phyloP scores from a whole-genome alignment of 345 rosid species.

The Durio zibethinus region DNA sequence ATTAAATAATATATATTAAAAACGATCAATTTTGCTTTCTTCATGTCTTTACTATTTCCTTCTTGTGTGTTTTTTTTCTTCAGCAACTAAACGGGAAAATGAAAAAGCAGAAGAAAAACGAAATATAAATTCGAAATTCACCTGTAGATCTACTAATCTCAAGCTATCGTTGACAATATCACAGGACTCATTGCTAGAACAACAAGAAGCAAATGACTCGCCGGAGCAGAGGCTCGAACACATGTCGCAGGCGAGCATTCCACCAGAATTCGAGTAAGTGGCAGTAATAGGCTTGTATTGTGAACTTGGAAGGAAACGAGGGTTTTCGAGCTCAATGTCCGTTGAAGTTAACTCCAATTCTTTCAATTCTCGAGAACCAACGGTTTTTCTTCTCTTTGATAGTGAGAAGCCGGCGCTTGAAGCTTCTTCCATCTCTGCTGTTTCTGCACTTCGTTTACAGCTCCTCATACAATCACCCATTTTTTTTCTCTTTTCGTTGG shows the following conservation, averaged over 20 bases:
- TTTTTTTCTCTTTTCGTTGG: constrained; percentile 13
- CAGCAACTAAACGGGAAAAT: constrained; percentile 14
- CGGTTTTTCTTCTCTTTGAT: constrained; percentile 31
- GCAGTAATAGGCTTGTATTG: constrained; percentile 1
- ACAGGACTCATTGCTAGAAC: constrained; percentile 39
- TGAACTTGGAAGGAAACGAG: not conserved
- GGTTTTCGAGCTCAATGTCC: constrained; percentile 16
- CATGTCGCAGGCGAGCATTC: constrained; percentile 19
- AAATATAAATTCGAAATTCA: constrained; percentile 15
- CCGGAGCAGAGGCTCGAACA: constrained; percentile 28
- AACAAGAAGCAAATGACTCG: constrained; percentile 7
- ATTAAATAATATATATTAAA: not conserved
- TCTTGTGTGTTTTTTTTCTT: not conserved
- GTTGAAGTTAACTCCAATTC: constrained; percentile 18
- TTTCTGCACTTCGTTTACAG: constrained; percentile 30
- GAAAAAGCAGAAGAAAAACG: not conserved
- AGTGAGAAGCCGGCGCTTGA: constrained; percentile 30
- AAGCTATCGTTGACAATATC: constrained; percentile 32
- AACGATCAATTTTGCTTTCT: not conserved
- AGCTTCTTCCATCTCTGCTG: constrained; percentile 31
- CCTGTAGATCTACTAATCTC: constrained; percentile 54
- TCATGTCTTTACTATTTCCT: not conserved
- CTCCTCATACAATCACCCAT: constrained; percentile 38
- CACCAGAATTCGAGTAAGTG: constrained; percentile 24
- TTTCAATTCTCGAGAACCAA: not conserved